Percentiles rank a stretch among this genome's conserved stretches.
Evolutionary conservation across 352 stramenopile species (phyloP).

Genomic region (Phytopythium chamaehyphon): DNA sequence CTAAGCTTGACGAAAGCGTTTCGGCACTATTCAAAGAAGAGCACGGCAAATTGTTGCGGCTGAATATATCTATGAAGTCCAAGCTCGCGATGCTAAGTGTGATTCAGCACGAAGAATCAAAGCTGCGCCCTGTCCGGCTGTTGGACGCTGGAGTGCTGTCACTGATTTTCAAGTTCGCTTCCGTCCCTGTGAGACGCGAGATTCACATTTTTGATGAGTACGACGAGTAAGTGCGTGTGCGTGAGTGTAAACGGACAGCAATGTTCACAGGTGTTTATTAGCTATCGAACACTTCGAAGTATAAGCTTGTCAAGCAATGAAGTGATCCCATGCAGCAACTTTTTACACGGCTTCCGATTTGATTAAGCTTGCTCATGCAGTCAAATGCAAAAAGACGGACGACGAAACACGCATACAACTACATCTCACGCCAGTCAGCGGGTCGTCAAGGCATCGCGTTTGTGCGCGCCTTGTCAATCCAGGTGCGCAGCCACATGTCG

Average conservation of each 20-base stretch:
- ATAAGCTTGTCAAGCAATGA: too few species aligned
- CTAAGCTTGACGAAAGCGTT: neutral
- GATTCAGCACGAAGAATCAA: slow-evolving; percentile 9
- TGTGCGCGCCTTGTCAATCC: slow-evolving; percentile 4
- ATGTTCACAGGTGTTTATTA: too few species aligned
- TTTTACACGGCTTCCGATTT: too few species aligned
- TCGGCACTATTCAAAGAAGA: slow-evolving; percentile 3
- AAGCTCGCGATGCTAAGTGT: slow-evolving; percentile 27
- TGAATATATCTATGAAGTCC: slow-evolving; percentile 7
- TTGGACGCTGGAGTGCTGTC: slow-evolving; percentile 23
- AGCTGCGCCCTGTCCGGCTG: slow-evolving; percentile 4
- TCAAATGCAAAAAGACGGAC: too few species aligned
- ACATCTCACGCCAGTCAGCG: too few species aligned
- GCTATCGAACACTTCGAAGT: too few species aligned
- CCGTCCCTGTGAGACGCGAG: slow-evolving; percentile 5
- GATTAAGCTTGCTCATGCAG: too few species aligned
- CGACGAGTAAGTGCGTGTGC: too few species aligned
- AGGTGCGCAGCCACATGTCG: slow-evolving; percentile 9
- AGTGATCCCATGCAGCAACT: too few species aligned
- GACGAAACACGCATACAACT: too few species aligned
- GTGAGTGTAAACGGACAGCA: too few species aligned
- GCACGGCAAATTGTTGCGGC: slow-evolving; percentile 15
- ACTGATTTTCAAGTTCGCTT: slow-evolving; percentile 23
- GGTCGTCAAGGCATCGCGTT: slow-evolving; percentile 3
- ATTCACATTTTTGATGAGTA: slow-evolving; percentile 8